A percentile compares a stretch with the other conserved stretches of the same genome.
Evolutionary conservation across 331 rosid species (phyloP).

Genomic region (Rhamnella rubrinervis): DNA sequence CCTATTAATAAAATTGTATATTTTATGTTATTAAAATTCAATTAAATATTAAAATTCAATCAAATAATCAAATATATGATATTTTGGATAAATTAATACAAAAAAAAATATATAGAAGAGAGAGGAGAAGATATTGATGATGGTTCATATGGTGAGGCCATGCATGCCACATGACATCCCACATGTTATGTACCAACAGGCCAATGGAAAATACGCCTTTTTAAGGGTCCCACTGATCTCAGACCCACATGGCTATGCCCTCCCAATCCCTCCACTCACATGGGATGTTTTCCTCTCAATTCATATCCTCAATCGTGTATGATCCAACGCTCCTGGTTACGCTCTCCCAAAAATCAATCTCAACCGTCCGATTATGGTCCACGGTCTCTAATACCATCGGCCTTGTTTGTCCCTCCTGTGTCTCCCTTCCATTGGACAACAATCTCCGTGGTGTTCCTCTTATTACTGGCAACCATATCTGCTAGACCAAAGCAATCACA

Average conservation of each 20-base stretch:
- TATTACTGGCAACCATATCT: slow-evolving; percentile 47
- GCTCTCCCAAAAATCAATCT: slow-evolving; percentile 27
- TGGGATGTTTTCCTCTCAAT: slow-evolving; percentile 23
- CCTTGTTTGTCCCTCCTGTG: slow-evolving; percentile 49
- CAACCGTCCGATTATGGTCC: slow-evolving; percentile 50
- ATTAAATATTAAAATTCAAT: no score
- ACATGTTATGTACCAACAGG: slow-evolving; percentile 32
- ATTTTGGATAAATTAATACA: no score
- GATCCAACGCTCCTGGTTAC: slow-evolving; percentile 49
- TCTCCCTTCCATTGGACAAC: slow-evolving; percentile 43
- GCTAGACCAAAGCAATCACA: background rate
- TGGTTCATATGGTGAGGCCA: background rate
- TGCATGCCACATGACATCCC: slow-evolving; percentile 42
- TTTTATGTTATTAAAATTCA: no score
- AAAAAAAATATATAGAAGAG: no score
- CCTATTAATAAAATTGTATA: no score
- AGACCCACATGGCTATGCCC: slow-evolving; percentile 44
- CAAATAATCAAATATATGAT: no score
- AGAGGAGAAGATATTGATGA: background rate
- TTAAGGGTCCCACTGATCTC: slow-evolving; percentile 9
- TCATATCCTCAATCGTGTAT: background rate
- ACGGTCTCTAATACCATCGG: slow-evolving; percentile 25
- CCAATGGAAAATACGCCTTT: background rate
- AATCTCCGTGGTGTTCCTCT: slow-evolving; percentile 37
- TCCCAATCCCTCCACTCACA: slow-evolving; percentile 46